Conservation (phyloP, 495 filamentous ascomycete species). For the Pyronema domesticum region DNA sequence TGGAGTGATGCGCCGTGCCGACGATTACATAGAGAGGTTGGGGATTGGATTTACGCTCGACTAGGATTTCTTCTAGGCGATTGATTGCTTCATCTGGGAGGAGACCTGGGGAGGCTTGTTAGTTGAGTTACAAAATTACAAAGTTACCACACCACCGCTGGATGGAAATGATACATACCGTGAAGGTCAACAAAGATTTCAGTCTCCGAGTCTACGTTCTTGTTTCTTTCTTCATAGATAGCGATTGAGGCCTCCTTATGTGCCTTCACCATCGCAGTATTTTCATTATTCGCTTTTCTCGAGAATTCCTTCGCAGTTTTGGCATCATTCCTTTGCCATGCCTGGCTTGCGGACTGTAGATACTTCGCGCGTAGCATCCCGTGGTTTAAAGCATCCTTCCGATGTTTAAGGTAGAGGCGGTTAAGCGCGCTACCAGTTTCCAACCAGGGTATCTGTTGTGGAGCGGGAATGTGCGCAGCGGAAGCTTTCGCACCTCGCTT, state of each 20-base stretch:
- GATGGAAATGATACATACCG: slow-evolving; percentile 24
- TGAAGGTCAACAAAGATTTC: slow-evolving; percentile 94
- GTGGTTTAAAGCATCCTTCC: slow-evolving; percentile 89
- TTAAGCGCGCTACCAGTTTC: slow-evolving; percentile 86
- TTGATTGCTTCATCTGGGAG: slow-evolving; percentile 95
- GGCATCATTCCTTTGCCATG: slow-evolving; percentile 98
- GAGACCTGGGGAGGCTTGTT: slow-evolving; percentile 31
- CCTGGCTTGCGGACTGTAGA: slow-evolving; percentile 92
- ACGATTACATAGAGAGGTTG: slow-evolving; percentile 88
- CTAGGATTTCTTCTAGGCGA: slow-evolving; percentile 72
- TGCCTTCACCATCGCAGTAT: slow-evolving; percentile 89
- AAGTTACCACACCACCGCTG: background rate
- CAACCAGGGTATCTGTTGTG: slow-evolving; percentile 90
- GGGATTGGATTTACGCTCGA: slow-evolving; percentile 55
- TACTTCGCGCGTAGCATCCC: slow-evolving; percentile 93
- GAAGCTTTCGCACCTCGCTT: slow-evolving; percentile 16
- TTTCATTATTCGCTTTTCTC: slow-evolving; percentile 86
- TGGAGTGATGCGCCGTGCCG: slow-evolving; percentile 91
- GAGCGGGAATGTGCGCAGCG: slow-evolving; percentile 53
- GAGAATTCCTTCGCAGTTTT: slow-evolving; percentile 89
- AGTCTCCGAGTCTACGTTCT: slow-evolving; percentile 37
- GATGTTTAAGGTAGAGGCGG: slow-evolving; percentile 80
- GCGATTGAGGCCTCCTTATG: slow-evolving; percentile 85
- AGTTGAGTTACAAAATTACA: background rate
- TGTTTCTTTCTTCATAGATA: slow-evolving; percentile 89